A percentile compares a stretch with the other conserved stretches of the same genome.
Conservation (phyloP, 192 early-diverging fungal genomes). For the Coemansia sp. region DNA sequence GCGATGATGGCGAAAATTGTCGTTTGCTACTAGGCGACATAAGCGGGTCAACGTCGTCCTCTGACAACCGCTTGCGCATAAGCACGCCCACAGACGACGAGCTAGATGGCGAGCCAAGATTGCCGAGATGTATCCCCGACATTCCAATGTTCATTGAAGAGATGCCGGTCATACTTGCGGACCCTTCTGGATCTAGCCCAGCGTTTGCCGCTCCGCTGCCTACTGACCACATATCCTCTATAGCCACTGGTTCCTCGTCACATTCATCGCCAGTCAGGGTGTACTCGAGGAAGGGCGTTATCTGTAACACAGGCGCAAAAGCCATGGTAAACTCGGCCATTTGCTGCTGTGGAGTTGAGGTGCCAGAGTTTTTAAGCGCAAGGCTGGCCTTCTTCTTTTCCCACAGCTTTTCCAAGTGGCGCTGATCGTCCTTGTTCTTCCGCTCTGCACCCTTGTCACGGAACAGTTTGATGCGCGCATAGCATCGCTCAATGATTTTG, state of each 20-base stretch:
- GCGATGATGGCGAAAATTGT: constrained; percentile 39
- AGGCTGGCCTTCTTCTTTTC: constrained; percentile 56
- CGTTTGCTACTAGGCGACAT: constrained; percentile 28
- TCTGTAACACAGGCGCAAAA: constrained; percentile 38
- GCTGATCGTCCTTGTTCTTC: constrained; percentile 75
- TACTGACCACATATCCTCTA: constrained; percentile 38
- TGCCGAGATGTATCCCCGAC: constrained; percentile 29
- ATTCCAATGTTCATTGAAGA: constrained; percentile 44
- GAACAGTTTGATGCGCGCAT: constrained; percentile 67
- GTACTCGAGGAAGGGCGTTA: constrained; percentile 39
- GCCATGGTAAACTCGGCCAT: constrained; percentile 31
- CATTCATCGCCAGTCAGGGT: constrained; percentile 48
- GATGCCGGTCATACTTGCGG: constrained; percentile 14
- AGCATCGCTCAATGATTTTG: constrained; percentile 56
- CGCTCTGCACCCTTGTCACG: constrained; percentile 78
- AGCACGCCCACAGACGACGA: constrained; percentile 18
- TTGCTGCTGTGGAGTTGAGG: constrained; percentile 20
- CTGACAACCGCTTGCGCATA: constrained; percentile 43
- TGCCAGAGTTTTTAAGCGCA: constrained; percentile 13
- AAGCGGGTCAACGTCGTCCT: constrained; percentile 35
- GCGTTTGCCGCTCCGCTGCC: constrained; percentile 13
- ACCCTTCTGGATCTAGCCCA: constrained; percentile 20
- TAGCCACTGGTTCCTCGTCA: constrained; percentile 53
- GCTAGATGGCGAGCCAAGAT: constrained; percentile 19
- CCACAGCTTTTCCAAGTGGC: constrained; percentile 67